Evolutionary conservation across 768 basidiomycete genomes (phyloP), one percentile per base, ranked within the genome.

Genomic region (Lactarius pseudohatsudake): DNA sequence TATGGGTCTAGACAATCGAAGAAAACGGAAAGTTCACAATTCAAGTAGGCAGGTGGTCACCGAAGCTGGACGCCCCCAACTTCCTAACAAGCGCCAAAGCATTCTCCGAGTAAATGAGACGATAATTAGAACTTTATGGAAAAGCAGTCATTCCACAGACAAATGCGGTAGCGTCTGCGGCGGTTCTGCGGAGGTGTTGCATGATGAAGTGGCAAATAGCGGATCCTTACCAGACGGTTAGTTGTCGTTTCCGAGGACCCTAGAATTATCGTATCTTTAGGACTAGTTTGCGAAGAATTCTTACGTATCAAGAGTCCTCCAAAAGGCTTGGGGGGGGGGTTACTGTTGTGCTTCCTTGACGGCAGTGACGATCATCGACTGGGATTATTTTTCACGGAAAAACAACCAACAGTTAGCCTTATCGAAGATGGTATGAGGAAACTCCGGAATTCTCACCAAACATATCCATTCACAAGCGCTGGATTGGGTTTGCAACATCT

Each of bases 381-480:
- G 41, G 40, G 20, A 26, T 18, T 26, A 34, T 53, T 38, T 34
- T 50, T n/a, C 20, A 41, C 26, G n/a, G 22, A 20, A 30, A 54
- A 13, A 53, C 41, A n/a, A 22, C 65, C 30, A 15, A 47, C 30
- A 50, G 34, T 53, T 41, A 64, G 64, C n/a, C 15, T 47, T 26
- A 30, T 47, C 32, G 32, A 54, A 47, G 61, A 22, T 7, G 16
- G 8, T 4, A 22, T 18, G 56, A 58, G n/a, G 20, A 50, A 26
- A 38, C 22, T 13, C 38, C 65, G 61, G 65, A 54, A 32, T 56
- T 59, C 60, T 61, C 60, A 66, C 45, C 60, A 41, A 55, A 61
- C 38, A 36, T 32, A 22, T 50, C 56, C 30, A 62, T 47, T 11
- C 30, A 34, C 47, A 62, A 43, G 61, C 65, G 45, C 65, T 15